Evolutionary conservation across 2,329 filamentous ascomycete genomes (phyloP).

Genomic region (Pyricularia sp.): DNA sequence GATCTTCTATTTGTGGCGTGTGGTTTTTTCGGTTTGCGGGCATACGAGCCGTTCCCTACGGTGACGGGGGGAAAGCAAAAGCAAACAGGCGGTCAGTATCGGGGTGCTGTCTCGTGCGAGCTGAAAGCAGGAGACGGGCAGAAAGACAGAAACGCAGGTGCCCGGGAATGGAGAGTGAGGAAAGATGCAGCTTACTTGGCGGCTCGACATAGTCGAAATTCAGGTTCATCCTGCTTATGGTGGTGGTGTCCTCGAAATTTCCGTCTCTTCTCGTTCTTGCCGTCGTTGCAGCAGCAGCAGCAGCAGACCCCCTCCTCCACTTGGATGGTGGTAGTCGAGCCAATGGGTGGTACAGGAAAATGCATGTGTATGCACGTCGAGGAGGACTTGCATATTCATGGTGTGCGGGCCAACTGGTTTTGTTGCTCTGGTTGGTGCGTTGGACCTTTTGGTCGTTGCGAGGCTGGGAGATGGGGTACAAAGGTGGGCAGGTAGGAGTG

Average conservation of each 20-base stretch:
- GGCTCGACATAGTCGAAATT: slow-evolving; percentile 1
- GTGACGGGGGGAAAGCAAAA: neutral
- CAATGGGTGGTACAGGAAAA: neutral
- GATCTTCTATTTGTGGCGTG: neutral
- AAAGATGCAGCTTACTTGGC: neutral
- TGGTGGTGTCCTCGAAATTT: neutral
- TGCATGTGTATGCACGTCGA: slow-evolving; percentile 2
- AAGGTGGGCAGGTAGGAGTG: neutral
- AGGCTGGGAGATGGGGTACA: neutral
- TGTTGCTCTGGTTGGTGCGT: slow-evolving; percentile 1
- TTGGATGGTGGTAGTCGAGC: neutral
- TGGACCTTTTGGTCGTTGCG: neutral
- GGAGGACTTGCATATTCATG: slow-evolving; percentile 1
- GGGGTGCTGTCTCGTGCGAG: neutral
- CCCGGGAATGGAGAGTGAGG: neutral
- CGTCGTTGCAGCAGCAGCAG: neutral
- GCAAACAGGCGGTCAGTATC: neutral
- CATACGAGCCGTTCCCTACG: neutral
- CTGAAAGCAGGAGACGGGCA: neutral
- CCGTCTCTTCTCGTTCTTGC: neutral
- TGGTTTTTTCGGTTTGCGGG: neutral
- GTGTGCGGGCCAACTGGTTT: neutral
- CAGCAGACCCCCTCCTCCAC: slow-evolving; percentile 1
- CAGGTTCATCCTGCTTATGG: neutral
- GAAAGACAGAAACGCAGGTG: neutral